These are phyloP conservation scores for Saksenaea vasiformis DNA, from an alignment of 371 early-diverging fungal genomes.

Conservation along the genomic window DNA sequence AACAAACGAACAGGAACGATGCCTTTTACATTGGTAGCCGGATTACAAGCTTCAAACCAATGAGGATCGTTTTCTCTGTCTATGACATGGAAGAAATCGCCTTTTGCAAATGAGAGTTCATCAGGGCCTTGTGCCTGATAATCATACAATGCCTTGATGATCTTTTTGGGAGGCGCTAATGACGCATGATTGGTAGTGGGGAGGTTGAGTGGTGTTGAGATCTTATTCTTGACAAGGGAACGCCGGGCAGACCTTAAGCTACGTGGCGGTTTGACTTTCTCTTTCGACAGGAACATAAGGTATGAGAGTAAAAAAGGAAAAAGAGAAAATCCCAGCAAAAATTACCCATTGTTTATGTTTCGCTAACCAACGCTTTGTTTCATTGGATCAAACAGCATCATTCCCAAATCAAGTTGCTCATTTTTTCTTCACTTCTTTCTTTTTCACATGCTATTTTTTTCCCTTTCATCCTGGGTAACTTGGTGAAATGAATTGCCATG, in stretches of 20 bases:
- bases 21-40: constrained; percentile 72
- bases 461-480: too few relatives aligned
- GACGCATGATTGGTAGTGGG: constrained; percentile 20
- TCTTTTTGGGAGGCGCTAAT: constrained; percentile 70
- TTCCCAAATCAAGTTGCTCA: neutral
- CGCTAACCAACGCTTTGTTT: neutral
- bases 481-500: too few relatives aligned
- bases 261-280: constrained; percentile 17
- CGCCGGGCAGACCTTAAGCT: constrained; percentile 16
- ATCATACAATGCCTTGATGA: constrained; percentile 74
- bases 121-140: constrained; percentile 62
- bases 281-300: constrained; percentile 9
- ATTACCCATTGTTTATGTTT: neutral
- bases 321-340: neutral
- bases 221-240: constrained; percentile 20
- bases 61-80: constrained; percentile 64
- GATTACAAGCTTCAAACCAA: constrained; percentile 83
- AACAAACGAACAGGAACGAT: constrained; percentile 77
- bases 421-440: too few relatives aligned
- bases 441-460: neutral
- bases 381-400: neutral
- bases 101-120: constrained; percentile 76
- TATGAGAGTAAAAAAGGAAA: neutral
- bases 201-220: constrained; percentile 21
- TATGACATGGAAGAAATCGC: constrained; percentile 87